Percentiles rank a stretch among this genome's conserved stretches.
These are phyloP conservation scores for Penicillium robsamsonii DNA, from an alignment of 495 filamentous ascomycete genomes.

Conservation along the genomic window DNA sequence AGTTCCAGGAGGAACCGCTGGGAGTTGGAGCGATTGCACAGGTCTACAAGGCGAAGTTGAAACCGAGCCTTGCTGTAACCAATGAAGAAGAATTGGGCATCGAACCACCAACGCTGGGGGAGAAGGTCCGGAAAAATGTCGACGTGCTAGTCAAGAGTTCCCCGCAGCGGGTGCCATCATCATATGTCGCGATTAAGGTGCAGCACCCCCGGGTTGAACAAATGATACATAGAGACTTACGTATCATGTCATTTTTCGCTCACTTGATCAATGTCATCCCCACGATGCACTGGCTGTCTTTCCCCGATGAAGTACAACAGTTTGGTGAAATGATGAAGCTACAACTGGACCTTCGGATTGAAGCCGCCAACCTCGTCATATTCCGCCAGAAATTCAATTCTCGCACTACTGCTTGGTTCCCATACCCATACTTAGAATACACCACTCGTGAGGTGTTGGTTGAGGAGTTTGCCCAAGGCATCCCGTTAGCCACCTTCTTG, in stretches of 20 bases:
- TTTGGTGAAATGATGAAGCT: constrained; percentile 99
- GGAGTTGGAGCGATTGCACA: constrained; percentile 97
- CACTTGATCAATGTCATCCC: constrained; percentile 80
- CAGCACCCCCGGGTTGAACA: constrained; percentile 90
- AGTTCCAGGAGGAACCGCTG: constrained; percentile 86
- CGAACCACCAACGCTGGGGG: constrained; percentile 53
- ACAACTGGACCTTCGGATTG: constrained; percentile 93
- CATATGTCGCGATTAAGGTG: constrained; percentile 95
- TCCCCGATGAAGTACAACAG: constrained; percentile 89
- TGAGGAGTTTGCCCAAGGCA: constrained; percentile 94
- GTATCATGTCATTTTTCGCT: constrained; percentile 94
- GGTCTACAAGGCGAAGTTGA: constrained; percentile 94
- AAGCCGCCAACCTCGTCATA: constrained; percentile 80
- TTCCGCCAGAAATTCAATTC: constrained; percentile 91
- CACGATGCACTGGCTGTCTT: constrained; percentile 95
- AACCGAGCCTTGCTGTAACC: constrained; percentile 67
- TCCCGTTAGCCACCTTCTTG: constrained; percentile 86
- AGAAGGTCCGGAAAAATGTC: constrained; percentile 75
- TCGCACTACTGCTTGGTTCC: constrained; percentile 91
- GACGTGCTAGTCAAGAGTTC: constrained; percentile 81
- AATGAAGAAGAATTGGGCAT: constrained; percentile 54
- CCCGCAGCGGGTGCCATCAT: constrained; percentile 81
- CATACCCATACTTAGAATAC: constrained; percentile 87
- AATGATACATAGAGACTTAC: constrained; percentile 80
- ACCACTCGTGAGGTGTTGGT: constrained; percentile 89